Evolutionary conservation across 257 asterid species (phyloP), one percentile per base, ranked within the genome.

Genomic region (Perilla frutescens): DNA sequence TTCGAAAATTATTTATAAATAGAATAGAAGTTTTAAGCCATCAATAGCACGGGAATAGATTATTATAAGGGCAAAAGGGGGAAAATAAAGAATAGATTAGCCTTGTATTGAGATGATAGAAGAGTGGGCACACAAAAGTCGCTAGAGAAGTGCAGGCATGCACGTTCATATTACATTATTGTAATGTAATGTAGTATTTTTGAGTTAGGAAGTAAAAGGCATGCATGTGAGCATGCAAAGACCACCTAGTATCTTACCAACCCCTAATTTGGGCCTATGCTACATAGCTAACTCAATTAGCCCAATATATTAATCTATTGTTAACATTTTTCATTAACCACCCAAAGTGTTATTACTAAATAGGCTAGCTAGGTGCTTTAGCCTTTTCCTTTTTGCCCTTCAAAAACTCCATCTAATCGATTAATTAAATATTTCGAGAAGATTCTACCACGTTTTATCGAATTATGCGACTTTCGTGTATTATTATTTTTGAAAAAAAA

Each of bases 191-290:
- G 9, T 62, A 36, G 8, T 39, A 36, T 15, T 57, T 53, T 69
- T 36, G 26, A 20, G 55, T 47, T 60, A 7, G 49, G 53, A 37
- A 41, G 26, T 54, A 48, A 71, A 76, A 66, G 43, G 75, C 48
- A 57, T 62, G 79, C 77, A 74, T 56, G 77, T 74, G 80, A 75
- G 74, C 71, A 48, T 44, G 61, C 64, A 57, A 36, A 31, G 43
- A 75, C 72, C 53, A 31, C 29, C 77, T 63, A 62, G 34, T 60
- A 69, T 47, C 29, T 65, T 58, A 60, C 76, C 75, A 72, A 72
- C 66, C 32, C 78, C 34, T 58, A 49, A 40, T 70, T 76, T 77
- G 75, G 66, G 74, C 66, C 74, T 58, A 54, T 11, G n/a, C 11
- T 20, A 58, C 49, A 26, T 6, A 77, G 2, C 44, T 57, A 65